Evolutionary conservation across 2,329 filamentous ascomycete species (phyloP).

Genomic region (Alternaria sp.): DNA sequence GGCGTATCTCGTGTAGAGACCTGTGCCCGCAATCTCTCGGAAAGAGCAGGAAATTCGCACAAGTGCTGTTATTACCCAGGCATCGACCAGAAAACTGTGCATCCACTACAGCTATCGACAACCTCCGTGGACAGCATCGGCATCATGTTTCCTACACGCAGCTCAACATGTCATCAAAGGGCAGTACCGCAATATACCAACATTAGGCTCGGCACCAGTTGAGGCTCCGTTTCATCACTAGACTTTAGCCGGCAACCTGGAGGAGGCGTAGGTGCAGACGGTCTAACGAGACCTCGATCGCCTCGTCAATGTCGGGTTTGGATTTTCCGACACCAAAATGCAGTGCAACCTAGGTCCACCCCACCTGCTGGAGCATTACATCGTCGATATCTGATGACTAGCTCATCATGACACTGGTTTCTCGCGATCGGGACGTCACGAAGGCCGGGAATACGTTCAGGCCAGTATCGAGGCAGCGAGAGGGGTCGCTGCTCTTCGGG

Average conservation of each 20-base stretch:
- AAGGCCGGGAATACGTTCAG: not conserved
- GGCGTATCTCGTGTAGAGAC: not conserved
- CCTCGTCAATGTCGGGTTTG: constrained; percentile 5
- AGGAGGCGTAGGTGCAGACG: not conserved
- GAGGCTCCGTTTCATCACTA: constrained; percentile 4
- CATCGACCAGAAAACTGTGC: not conserved
- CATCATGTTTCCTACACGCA: not conserved
- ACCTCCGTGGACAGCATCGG: not conserved
- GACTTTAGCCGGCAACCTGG: constrained; percentile 12
- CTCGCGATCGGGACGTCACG: not conserved
- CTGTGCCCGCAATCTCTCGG: not conserved
- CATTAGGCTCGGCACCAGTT: constrained; percentile 5
- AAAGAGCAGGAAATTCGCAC: not conserved
- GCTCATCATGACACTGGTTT: not conserved
- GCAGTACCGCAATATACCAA: constrained; percentile 5
- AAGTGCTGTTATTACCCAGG: not conserved
- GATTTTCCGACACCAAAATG: constrained; percentile 11
- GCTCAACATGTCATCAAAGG: not conserved
- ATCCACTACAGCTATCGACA: not conserved
- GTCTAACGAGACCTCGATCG: not conserved
- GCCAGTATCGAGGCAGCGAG: not conserved
- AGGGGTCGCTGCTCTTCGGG: not conserved
- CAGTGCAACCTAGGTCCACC: constrained; percentile 10
- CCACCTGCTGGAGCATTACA: not conserved
- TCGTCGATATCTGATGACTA: not conserved